Base-by-base conservation (phyloP, 805 yeast species). In the Saturnispora hagleri region DNA sequence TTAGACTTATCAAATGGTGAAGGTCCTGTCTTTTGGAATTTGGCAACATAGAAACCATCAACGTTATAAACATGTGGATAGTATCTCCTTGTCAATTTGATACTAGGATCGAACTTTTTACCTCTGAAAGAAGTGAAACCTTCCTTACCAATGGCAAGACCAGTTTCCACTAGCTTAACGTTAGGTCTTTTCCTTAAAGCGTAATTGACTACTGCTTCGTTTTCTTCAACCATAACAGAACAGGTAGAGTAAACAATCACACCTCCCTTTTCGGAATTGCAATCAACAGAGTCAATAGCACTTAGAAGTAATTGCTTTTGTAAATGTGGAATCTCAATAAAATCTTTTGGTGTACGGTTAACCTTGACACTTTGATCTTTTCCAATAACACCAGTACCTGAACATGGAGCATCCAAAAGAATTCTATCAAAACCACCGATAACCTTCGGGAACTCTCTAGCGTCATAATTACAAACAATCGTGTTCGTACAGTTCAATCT, bases 341-440 rank as follows among this genome's bases (percentile, higher is more conserved):
- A 93, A 70, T 93, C 99, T 69, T 89, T 89, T 66, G 89, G 97
- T 20, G 96, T 89, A 75, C 98, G 84, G 57, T 86, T 84, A 13
- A 86, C 84, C 70, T 93, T 93, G 56, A 93, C 98, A 50, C 88
- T 82, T 65, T 89, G 95, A 72, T 93, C 99, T 73, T 93, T 93
- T 55, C 96, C 93, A 65, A 93, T 93, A 60, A 93, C 99, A 72
- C 99, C 99, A 3, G 99, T 91, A 73, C 99, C 99, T 6, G 99
- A 89, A 72, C 99, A 93, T 58, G 99, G 99, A 34, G 99, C 99
- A 76, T 93, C 99, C 60, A 93, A 75, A 57, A 93, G 73, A 40
- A 93, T 82, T 70, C 99, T 81, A 68, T 93, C 98, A 62, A 93
- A 93, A 0, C 99, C 99, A 60, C 99, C 99, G 66, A 93, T 89